These are phyloP conservation scores for Akanthomyces lecanii DNA, from an alignment of 2,329 filamentous ascomycete genomes.

Conservation along the genomic window DNA sequence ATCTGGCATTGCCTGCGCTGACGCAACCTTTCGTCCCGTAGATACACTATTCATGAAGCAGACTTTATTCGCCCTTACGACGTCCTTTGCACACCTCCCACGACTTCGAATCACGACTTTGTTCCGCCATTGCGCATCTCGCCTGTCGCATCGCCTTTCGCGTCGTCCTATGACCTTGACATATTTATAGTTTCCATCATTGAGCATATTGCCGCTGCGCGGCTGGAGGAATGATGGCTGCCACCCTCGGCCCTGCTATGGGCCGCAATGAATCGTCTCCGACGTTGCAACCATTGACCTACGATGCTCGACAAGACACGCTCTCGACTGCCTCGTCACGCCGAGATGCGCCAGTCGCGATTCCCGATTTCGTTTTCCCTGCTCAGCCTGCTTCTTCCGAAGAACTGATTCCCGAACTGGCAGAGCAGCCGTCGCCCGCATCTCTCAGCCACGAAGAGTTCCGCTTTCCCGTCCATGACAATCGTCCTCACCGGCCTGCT, in stretches of 20 bases:
- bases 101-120: slow-evolving; percentile 17
- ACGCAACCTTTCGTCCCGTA: not conserved
- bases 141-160: slow-evolving; percentile 20
- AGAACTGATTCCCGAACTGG: slow-evolving; percentile 30
- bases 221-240: slow-evolving; percentile 43
- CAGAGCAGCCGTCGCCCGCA: not conserved
- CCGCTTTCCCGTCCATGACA: slow-evolving; percentile 29
- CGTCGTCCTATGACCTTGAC: slow-evolving; percentile 37
- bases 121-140: slow-evolving; percentile 7
- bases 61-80: slow-evolving; percentile 17
- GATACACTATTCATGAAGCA: slow-evolving; percentile 21
- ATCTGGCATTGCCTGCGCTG: slow-evolving; percentile 13
- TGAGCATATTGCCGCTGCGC: slow-evolving; percentile 46
- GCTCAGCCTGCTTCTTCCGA: slow-evolving; percentile 38
- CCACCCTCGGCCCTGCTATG: slow-evolving; percentile 36
- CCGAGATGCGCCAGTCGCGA: slow-evolving; percentile 44
- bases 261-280: slow-evolving; percentile 28
- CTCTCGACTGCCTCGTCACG: slow-evolving; percentile 5
- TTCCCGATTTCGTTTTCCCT: slow-evolving; percentile 64
- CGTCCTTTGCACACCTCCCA: not conserved
- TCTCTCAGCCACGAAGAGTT: slow-evolving; percentile 30
- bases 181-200: slow-evolving; percentile 25
- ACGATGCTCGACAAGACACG: not conserved
- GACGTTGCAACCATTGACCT: slow-evolving; percentile 17
- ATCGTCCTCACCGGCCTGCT: slow-evolving; percentile 31